These are phyloP conservation scores for Penicillium diatomitis DNA, from an alignment of 495 filamentous ascomycete genomes.

Conservation along the genomic window DNA sequence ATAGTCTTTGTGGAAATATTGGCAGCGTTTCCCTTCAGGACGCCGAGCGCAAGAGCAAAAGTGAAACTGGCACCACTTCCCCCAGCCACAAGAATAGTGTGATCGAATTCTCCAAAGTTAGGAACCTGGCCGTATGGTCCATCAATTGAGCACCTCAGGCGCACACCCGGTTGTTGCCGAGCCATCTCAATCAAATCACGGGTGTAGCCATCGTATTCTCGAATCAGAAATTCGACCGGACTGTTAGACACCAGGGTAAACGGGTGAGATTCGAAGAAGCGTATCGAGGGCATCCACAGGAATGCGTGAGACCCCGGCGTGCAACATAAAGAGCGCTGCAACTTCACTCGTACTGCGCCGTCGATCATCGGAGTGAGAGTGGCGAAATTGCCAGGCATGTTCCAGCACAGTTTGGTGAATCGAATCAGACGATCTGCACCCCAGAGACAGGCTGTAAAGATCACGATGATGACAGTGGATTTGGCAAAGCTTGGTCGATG, in stretches of 20 bases:
- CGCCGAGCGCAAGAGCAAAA: slow-evolving; percentile 13
- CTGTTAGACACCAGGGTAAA: slow-evolving; percentile 49
- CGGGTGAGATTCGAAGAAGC: slow-evolving; percentile 48
- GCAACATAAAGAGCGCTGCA: slow-evolving; percentile 37
- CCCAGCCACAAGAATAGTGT: slow-evolving; percentile 49
- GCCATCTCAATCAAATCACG: slow-evolving; percentile 43
- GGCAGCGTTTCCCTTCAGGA: slow-evolving; percentile 2
- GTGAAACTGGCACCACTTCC: slow-evolving; percentile 52
- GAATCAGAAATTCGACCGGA: slow-evolving; percentile 45
- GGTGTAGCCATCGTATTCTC: slow-evolving; percentile 49
- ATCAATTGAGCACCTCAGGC: slow-evolving; percentile 44
- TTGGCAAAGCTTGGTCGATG: slow-evolving; percentile 40
- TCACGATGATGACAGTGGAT: slow-evolving; percentile 31
- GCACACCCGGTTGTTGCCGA: slow-evolving; percentile 33
- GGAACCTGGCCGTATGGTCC: slow-evolving; percentile 51
- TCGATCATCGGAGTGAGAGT: slow-evolving; percentile 45
- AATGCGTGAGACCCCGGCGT: slow-evolving; percentile 52
- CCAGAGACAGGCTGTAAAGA: slow-evolving; percentile 42
- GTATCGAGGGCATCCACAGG: slow-evolving; percentile 50
- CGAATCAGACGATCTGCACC: slow-evolving; percentile 43
- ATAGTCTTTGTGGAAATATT: slow-evolving; percentile 3
- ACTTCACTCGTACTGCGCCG: slow-evolving; percentile 45
- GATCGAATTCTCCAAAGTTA: slow-evolving; percentile 46
- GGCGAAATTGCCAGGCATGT: slow-evolving; percentile 43
- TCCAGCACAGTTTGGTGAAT: slow-evolving; percentile 32